These are phyloP conservation scores for Fagus crenata DNA, from an alignment of 306 rosid genomes.

Conservation along the genomic window DNA sequence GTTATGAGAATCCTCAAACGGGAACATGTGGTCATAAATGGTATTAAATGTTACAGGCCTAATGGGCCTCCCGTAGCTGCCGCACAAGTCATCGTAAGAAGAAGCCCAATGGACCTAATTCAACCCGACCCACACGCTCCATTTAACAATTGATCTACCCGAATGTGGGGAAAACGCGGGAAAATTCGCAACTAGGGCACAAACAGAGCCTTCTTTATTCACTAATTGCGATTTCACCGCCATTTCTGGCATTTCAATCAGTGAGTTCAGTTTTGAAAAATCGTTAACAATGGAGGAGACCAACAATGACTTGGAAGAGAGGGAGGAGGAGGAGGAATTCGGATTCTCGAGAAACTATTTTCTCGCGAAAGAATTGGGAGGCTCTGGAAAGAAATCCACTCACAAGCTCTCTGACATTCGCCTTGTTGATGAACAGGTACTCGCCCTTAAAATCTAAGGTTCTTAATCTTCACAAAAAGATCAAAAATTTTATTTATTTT, in stretches of 20 bases:
- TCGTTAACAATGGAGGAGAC: slow-evolving; percentile 42
- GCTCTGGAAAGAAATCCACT: slow-evolving; percentile 68
- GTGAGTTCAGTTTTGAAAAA: neutral
- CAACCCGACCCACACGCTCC: neutral
- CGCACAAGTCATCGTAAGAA: too few species aligned
- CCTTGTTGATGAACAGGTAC: slow-evolving; percentile 82
- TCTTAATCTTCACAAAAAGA: neutral
- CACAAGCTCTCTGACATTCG: slow-evolving; percentile 64
- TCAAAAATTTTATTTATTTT: neutral
- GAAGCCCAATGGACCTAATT: neutral
- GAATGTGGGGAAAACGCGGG: slow-evolving; percentile 21
- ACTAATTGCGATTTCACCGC: too few species aligned
- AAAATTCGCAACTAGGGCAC: slow-evolving; percentile 21
- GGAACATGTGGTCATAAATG: too few species aligned
- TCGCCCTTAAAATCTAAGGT: neutral
- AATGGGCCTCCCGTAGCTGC: too few species aligned
- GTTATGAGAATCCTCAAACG: too few species aligned
- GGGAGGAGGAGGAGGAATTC: slow-evolving; percentile 59
- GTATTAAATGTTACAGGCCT: too few species aligned
- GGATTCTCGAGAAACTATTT: slow-evolving; percentile 86
- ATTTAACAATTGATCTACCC: neutral
- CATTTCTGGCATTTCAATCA: neutral
- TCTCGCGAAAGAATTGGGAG: slow-evolving; percentile 70
- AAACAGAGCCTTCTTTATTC: neutral
- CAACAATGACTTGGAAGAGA: slow-evolving; percentile 53